phyloP scores from a whole-genome alignment of 2,329 filamentous ascomycete genomes.

The Ophiostoma triangulosporum region DNA sequence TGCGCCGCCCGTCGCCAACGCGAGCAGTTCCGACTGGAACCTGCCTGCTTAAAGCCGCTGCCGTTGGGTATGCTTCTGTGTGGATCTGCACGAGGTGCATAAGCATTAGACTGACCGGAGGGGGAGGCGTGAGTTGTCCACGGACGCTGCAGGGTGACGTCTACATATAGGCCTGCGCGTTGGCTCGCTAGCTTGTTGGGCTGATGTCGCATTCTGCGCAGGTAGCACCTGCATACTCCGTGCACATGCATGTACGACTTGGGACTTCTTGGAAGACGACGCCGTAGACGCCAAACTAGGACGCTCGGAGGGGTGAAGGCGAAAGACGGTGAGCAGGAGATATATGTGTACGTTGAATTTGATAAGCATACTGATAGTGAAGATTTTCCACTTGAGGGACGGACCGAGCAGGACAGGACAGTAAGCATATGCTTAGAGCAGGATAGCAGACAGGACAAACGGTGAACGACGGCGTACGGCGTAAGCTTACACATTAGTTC shows the following conservation, averaged over 20 bases:
- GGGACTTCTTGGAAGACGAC: neutral
- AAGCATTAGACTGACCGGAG: too few species aligned
- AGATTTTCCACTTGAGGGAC: neutral
- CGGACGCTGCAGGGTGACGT: neutral
- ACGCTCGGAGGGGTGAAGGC: neutral
- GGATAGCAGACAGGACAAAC: too few species aligned
- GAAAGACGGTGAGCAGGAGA: neutral
- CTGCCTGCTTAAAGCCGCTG: neutral
- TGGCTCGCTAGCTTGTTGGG: neutral
- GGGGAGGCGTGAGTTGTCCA: neutral
- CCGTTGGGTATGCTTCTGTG: neutral
- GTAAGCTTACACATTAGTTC: too few species aligned
- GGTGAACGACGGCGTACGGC: too few species aligned
- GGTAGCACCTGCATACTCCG: neutral
- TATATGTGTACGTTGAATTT: too few species aligned
- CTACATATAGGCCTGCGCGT: neutral
- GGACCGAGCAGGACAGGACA: neutral
- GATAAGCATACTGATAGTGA: too few species aligned
- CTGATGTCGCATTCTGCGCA: neutral
- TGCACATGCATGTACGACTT: neutral
- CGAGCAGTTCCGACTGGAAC: neutral
- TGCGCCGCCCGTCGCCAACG: slow-evolving; percentile 2
- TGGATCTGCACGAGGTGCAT: too few species aligned
- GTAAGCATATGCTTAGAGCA: too few species aligned
- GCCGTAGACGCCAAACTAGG: neutral